Evolutionary conservation across 164 flowering plant genomes (phyloP).

Genomic region (Magnolia officinalis): DNA sequence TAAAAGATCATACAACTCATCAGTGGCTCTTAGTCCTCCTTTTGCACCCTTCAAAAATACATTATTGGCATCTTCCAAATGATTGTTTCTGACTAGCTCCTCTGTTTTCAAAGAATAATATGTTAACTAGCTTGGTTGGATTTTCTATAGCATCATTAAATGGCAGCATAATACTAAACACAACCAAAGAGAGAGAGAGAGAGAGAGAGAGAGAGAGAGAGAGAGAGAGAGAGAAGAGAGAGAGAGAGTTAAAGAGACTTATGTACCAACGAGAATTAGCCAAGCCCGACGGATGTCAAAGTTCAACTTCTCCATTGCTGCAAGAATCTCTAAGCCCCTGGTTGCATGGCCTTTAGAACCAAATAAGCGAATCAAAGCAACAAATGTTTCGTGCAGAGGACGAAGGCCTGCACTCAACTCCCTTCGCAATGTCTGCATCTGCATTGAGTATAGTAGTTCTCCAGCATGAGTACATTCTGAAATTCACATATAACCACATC

Average conservation of each 20-base stretch:
- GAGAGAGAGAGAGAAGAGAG: too few relatives aligned
- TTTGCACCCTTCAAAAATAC: constrained; percentile 86
- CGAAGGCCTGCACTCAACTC: constrained; percentile 82
- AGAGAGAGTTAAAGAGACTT: background rate
- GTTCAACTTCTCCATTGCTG: constrained; percentile 85
- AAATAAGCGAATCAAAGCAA: constrained; percentile 76
- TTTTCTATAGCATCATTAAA: background rate
- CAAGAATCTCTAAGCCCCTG: constrained; percentile 80
- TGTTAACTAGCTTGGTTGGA: too few relatives aligned
- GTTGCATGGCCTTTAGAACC: constrained; percentile 74
- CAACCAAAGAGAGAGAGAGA: background rate
- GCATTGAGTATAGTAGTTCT: constrained; percentile 20
- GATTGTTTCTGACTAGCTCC: constrained; percentile 70
- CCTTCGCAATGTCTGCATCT: constrained; percentile 87
- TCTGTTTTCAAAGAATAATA: constrained; percentile 32
- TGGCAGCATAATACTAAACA: background rate
- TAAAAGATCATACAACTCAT: constrained; percentile 78
- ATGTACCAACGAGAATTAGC: constrained; percentile 80
- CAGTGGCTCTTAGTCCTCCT: constrained; percentile 87
- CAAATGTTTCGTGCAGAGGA: constrained; percentile 86
- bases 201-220: too few relatives aligned
- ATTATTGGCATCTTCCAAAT: constrained; percentile 75
- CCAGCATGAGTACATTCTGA: constrained; percentile 14
- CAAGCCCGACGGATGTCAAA: constrained; percentile 87
- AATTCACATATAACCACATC: constrained; percentile 4